phyloP scores from a whole-genome alignment of 2,329 filamentous ascomycete genomes.

The Alternaria hordeiaustralica region DNA sequence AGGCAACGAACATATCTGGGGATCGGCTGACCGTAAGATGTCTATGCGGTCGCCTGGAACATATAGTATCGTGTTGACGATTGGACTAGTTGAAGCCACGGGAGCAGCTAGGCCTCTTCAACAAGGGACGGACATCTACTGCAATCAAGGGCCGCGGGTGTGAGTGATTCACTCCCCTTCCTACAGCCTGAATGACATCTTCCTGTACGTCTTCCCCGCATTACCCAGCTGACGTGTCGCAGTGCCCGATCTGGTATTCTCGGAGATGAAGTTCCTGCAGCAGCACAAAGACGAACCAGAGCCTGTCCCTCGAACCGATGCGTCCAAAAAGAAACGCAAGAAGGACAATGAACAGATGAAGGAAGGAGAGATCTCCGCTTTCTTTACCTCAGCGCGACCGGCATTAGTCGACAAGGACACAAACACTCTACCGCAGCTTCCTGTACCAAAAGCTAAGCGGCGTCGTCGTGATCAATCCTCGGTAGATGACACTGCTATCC shows the following conservation, averaged over 20 bases:
- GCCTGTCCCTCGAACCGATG: conserved; percentile 27
- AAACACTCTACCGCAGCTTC: conserved; percentile 18
- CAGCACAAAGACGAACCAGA: conserved; percentile 41
- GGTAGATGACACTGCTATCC: conserved; percentile 23
- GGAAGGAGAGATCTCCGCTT: conserved; percentile 54
- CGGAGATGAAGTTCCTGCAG: conserved; percentile 58
- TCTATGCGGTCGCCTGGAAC: conserved; percentile 4
- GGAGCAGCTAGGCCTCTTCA: conserved; percentile 55
- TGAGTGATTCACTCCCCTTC: conserved; percentile 31
- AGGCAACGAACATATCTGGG: conserved; percentile 53
- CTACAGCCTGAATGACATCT: background rate
- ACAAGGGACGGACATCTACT: conserved; percentile 56
- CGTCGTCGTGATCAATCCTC: conserved; percentile 16
- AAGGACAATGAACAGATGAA: conserved; percentile 40
- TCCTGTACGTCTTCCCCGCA: conserved; percentile 1
- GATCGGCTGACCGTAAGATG: conserved; percentile 56
- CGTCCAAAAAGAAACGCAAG: conserved; percentile 38
- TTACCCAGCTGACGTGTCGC: conserved; percentile 26
- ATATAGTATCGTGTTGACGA: conserved; percentile 29
- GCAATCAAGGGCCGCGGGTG: conserved; percentile 53
- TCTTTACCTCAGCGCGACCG: conserved; percentile 48
- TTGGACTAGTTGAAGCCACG: conserved; percentile 52
- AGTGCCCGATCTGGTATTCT: conserved; percentile 61
- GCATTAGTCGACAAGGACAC: conserved; percentile 30
- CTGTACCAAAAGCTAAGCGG: conserved; percentile 6